Base-by-base conservation (phyloP, 2,329 filamentous ascomycete genomes). In the Talaromyces sp. region DNA sequence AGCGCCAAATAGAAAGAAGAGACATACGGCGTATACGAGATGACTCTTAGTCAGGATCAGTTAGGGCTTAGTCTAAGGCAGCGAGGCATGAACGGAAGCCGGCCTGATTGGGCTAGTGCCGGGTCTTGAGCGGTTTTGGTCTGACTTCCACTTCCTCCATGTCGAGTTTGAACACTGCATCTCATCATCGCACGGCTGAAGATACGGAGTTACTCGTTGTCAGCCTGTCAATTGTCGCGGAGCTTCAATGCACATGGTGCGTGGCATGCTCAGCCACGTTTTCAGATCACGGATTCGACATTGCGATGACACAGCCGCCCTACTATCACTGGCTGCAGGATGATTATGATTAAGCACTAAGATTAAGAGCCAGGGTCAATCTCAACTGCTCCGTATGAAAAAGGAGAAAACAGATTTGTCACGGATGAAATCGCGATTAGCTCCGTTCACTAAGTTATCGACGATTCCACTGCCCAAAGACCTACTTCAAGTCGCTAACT, bases 331-430 rank as follows among this genome's bases (percentile, higher is more conserved):
- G 49, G 49, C 49, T 29, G 47, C 47, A 36, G 15, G 19, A 11
- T 15, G 17, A 36, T 6, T 54, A 56, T 56, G 53, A 56, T 36
- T 56, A 36, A 56, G 53, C n/a, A 38, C 53, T 53, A 31, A 49
- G 2, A 29, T 1, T 53, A 31, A 49, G 4, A 53, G 15, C 25
- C 49, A 31, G 25, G 49, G 27, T 19, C 15, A 31, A 53, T 31
- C 27, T 53, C 27, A 22, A 51, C 47, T 51, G 15, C 45, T 27
- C 22, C 25, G 25, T 15, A 29, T 51, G 13, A 25, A 56, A 56
- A 36, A 38, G 51, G 51, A 54, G 51, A 36, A 19, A 34, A 22
- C n/a, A 17, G 10, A 56, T 36, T 56, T 22, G 53, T 56, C 53
- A 38, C 31, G 29, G 53, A 36, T 56, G n/a, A 22, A 36, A 25